Evolutionary conservation across 2,329 filamentous ascomycete genomes (phyloP).

Genomic region (Endothia cerciana): DNA sequence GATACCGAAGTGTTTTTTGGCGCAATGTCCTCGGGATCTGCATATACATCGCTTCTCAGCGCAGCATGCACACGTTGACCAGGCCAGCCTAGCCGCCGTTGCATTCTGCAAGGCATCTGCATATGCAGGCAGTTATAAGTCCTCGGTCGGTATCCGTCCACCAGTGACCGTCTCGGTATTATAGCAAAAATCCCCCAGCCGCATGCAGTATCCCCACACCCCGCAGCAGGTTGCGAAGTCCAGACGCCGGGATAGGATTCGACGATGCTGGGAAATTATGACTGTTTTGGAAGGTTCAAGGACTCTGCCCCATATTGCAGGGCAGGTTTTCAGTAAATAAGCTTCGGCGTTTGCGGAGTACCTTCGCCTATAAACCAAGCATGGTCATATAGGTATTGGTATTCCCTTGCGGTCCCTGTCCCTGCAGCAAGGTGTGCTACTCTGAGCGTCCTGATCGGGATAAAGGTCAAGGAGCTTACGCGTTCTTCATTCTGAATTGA

Average conservation of each 20-base stretch:
- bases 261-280: background rate
- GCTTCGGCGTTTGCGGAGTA: too few species aligned
- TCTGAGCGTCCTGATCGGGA: background rate
- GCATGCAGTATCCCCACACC: background rate
- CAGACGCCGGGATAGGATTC: background rate
- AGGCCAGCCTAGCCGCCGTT: background rate
- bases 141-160: background rate
- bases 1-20: background rate
- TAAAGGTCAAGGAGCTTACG: background rate
- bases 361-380: background rate
- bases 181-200: background rate
- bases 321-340: too few species aligned
- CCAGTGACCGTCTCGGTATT: constrained; percentile 1
- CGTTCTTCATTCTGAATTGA: background rate
- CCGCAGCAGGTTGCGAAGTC: background rate
- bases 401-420: background rate
- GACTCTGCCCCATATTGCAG: background rate
- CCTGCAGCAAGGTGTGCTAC: background rate
- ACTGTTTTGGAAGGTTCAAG: background rate
- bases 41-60: background rate
- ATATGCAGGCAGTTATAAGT: background rate
- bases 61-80: background rate
- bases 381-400: background rate
- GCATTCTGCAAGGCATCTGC: background rate
- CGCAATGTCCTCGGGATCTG: background rate